Conservation (phyloP, 192 early-diverging fungal genomes). For the Coemansia sp. region DNA sequence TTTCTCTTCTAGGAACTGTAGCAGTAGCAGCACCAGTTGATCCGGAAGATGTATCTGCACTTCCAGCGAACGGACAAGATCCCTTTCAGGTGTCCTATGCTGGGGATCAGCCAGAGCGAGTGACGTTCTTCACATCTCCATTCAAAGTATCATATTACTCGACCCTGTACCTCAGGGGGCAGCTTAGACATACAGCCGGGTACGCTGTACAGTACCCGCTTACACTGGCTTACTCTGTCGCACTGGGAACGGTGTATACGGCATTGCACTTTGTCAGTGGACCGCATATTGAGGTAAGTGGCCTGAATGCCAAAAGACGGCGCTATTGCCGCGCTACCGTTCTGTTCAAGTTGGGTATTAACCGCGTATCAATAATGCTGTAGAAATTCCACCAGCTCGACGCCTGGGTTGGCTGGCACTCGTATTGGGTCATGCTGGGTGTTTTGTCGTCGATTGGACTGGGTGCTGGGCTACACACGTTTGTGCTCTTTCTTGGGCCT, state of each 20-base stretch:
- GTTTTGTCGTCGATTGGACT: constrained; percentile 90
- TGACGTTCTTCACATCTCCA: constrained; percentile 50
- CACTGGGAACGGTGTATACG: constrained; percentile 36
- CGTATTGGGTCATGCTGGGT: constrained; percentile 88
- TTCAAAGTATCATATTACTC: constrained; percentile 58
- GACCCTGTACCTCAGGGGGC: constrained; percentile 35
- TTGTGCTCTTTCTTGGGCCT: constrained; percentile 92
- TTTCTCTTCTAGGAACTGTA: not conserved
- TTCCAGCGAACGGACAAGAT: not conserved
- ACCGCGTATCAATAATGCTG: not conserved
- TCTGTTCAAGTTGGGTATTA: not conserved
- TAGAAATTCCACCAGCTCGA: constrained; percentile 54
- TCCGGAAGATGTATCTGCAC: not conserved
- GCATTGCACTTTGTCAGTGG: constrained; percentile 47
- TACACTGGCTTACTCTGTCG: constrained; percentile 41
- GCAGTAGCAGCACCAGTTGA: not conserved
- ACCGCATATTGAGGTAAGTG: constrained; percentile 34
- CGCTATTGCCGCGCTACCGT: not conserved
- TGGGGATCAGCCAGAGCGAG: constrained; percentile 19
- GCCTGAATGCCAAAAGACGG: not conserved
- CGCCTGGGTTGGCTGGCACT: constrained; percentile 77
- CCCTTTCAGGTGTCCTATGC: not conserved
- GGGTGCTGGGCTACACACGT: constrained; percentile 94
- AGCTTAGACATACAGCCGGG: constrained; percentile 19
- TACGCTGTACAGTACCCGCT: constrained; percentile 45